These are phyloP conservation scores for Takashimella tepidaria DNA, from an alignment of 1,284 basidiomycete genomes.

Conservation along the genomic window DNA sequence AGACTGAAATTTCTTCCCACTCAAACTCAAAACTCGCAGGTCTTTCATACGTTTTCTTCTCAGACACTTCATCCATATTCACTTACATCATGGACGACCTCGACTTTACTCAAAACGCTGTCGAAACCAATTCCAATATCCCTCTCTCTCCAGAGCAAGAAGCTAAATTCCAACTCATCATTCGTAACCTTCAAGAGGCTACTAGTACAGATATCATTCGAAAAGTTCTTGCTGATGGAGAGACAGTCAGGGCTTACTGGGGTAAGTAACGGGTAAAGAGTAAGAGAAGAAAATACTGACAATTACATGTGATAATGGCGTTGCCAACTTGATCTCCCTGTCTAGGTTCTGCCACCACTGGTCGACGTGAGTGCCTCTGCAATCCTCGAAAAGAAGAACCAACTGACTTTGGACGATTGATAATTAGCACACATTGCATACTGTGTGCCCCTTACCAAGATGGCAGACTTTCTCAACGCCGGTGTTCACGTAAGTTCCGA, in stretches of 20 bases:
- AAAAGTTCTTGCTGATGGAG: slow-evolving; percentile 71
- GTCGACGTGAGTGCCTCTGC: slow-evolving; percentile 67
- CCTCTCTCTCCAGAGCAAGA: slow-evolving; percentile 44
- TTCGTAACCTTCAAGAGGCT: slow-evolving; percentile 78
- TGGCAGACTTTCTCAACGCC: slow-evolving; percentile 91
- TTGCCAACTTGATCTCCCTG: slow-evolving; percentile 19
- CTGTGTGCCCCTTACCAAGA: slow-evolving; percentile 91
- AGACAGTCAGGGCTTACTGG: slow-evolving; percentile 79
- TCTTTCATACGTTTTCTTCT: neutral
- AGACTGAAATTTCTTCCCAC: no score
- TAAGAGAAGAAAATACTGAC: neutral
- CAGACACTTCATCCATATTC: no score
- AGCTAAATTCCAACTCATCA: slow-evolving; percentile 79
- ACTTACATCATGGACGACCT: slow-evolving; percentile 22
- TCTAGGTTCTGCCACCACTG: slow-evolving; percentile 88
- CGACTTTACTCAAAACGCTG: slow-evolving; percentile 20
- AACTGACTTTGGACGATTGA: slow-evolving; percentile 12
- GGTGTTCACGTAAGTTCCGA: slow-evolving; percentile 63
- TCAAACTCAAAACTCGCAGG: neutral
- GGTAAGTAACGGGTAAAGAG: slow-evolving; percentile 53
- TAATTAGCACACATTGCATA: slow-evolving; percentile 92
- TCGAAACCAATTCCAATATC: slow-evolving; percentile 22
- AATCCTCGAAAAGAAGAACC: neutral
- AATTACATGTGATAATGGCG: slow-evolving; percentile 4
- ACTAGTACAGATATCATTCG: slow-evolving; percentile 81